These are phyloP conservation scores for Pyricularia pennisetigena DNA, from an alignment of 2,329 filamentous ascomycete genomes.

Conservation along the genomic window DNA sequence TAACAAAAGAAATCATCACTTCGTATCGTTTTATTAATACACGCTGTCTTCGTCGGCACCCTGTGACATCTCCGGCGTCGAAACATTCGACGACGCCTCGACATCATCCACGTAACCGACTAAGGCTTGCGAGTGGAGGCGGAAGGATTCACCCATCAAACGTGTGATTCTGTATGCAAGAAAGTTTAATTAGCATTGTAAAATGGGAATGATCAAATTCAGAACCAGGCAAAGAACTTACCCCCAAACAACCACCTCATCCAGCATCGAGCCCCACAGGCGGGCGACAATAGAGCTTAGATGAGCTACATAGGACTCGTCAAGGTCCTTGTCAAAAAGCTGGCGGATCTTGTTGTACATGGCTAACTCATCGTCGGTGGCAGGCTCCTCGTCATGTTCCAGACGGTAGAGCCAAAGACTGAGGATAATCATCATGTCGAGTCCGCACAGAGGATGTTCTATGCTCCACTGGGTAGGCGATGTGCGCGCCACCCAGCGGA, in stretches of 20 bases:
- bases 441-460: slow-evolving; percentile 89
- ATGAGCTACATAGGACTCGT: slow-evolving; percentile 71
- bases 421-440: slow-evolving; percentile 96
- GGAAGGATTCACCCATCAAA: slow-evolving; percentile 97
- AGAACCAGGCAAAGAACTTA: slow-evolving; percentile 44
- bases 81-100: slow-evolving; percentile 58
- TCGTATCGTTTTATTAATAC: slow-evolving; percentile 36
- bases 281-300: slow-evolving; percentile 91
- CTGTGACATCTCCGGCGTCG: slow-evolving; percentile 64
- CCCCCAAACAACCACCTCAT: slow-evolving; percentile 99
- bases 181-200: slow-evolving; percentile 28
- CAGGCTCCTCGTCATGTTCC: slow-evolving; percentile 95
- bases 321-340: slow-evolving; percentile 83
- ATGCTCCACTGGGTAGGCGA: slow-evolving; percentile 99
- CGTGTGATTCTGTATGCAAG: slow-evolving; percentile 63
- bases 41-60: slow-evolving; percentile 63
- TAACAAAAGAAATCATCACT: slow-evolving; percentile 41
- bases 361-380: slow-evolving; percentile 69
- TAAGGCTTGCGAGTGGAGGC: slow-evolving; percentile 88
- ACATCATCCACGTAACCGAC: slow-evolving; percentile 87
- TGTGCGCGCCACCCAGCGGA: slow-evolving; percentile 96
- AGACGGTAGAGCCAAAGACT: slow-evolving; percentile 97
- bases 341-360: slow-evolving; percentile 92
- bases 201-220: neutral
- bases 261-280: slow-evolving; percentile 95